Evolutionary conservation across 2,329 filamentous ascomycete genomes (phyloP), one percentile per base, ranked within the genome.

Genomic region (Phialophora macrospora): DNA sequence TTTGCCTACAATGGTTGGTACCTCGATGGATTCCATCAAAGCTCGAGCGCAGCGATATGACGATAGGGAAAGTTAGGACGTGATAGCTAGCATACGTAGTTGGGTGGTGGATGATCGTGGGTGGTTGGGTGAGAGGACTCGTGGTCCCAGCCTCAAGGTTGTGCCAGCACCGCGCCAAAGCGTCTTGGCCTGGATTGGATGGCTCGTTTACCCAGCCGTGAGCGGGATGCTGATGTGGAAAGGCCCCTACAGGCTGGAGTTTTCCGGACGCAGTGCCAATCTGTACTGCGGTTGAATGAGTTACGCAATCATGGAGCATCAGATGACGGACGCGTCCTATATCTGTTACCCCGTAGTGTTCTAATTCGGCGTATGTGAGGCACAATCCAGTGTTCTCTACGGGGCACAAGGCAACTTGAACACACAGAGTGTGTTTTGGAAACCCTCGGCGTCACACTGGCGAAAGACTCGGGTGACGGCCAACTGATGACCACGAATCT

Each of bases 141-240:
- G 17, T 24, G 20, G 48, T 51, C 48, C 58, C 58, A 60, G 30
- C 46, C 7, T 51, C 30, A 30, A 41, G 22, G 12, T 17, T n/a
- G 52, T 32, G 52, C n/a, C 26, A 55, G 28, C 9, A 8, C 28
- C 34, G 8, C 11, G 26, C 24, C 28, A 30, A 22, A 26, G 12
- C 34, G 32, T 44, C 20, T 60, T 22, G 32, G 32, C 14, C 14
- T 30, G n/a, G 58, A 60, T 34, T 17, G 58, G 48, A 52, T 60
- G 58, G 58, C 58, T 41, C 46, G 58, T 60, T 52, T 41, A 41
- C 46, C 48, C 46, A 60, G 58, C 58, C 58, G 58, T n/a, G 58
- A 32, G 28, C 38, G 38, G 38, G 17, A n/a, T 44, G 38, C 14
- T 7, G 38, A 17, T 41, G 17, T 41, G 12, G 38, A 17, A n/a